Conservation (phyloP, 805 yeast species). For the Maudiozyma saulgeensis region DNA sequence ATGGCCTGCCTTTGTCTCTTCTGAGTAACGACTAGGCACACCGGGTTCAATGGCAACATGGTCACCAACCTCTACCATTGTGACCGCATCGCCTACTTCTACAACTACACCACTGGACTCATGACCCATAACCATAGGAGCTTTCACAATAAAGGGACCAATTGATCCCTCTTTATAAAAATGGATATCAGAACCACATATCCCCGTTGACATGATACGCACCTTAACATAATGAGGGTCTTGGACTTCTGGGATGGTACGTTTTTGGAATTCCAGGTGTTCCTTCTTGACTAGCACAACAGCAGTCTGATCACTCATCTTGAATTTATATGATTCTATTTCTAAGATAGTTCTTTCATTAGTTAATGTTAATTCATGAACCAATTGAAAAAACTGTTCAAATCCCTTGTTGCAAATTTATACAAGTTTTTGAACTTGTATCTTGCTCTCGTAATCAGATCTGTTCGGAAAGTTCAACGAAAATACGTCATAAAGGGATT, state of each 20-base stretch:
- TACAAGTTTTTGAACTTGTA: too few relatives aligned
- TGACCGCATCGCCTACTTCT: conserved; percentile 60
- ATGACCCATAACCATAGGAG: conserved; percentile 84
- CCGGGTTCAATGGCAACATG: conserved; percentile 88
- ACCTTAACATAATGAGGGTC: conserved; percentile 65
- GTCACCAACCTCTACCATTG: conserved; percentile 65
- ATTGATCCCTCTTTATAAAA: conserved; percentile 71
- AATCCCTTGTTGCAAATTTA: too few relatives aligned
- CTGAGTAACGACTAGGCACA: conserved; percentile 66
- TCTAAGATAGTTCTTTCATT: too few relatives aligned
- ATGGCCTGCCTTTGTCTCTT: conserved; percentile 66
- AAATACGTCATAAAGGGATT: too few relatives aligned
- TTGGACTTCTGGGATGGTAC: conserved; percentile 53
- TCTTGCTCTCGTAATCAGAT: too few relatives aligned
- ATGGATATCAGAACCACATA: conserved; percentile 83
- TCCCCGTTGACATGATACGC: conserved; percentile 73
- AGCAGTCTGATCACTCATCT: conserved; percentile 21
- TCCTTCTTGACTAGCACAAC: conserved; percentile 58
- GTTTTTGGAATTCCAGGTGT: conserved; percentile 54
- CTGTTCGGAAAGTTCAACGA: too few relatives aligned
- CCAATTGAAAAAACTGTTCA: too few relatives aligned
- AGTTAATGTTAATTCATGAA: too few relatives aligned
- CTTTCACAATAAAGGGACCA: conserved; percentile 62
- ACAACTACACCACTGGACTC: conserved; percentile 73
- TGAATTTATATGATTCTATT: too few relatives aligned